Evolutionary conservation across 2,329 filamentous ascomycete genomes (phyloP).

Genomic region (Teratosphaeria epicoccoides): DNA sequence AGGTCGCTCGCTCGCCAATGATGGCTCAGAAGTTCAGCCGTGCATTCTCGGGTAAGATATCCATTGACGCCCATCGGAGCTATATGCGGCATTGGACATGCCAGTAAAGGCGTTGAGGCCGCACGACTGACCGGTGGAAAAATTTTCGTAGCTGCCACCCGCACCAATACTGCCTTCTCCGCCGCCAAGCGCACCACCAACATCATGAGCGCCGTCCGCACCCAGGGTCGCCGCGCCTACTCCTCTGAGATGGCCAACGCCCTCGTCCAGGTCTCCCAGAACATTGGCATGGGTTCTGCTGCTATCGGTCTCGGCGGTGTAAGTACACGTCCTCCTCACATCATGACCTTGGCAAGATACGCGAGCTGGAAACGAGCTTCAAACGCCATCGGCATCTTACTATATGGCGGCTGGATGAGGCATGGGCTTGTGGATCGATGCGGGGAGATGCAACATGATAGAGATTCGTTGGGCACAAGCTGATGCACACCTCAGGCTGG

Average conservation of each 20-base stretch:
- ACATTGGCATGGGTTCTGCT: conserved; percentile 78
- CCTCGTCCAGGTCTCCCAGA: conserved; percentile 84
- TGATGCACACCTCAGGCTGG: conserved; percentile 47
- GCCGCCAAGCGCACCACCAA: conserved; percentile 61
- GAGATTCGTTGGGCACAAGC: not conserved
- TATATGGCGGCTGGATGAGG: not conserved
- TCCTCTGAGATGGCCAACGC: conserved; percentile 80
- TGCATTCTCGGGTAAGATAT: conserved; percentile 59
- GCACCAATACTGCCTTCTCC: conserved; percentile 52
- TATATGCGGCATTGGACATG: conserved; percentile 5
- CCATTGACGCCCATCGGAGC: conserved; percentile 6
- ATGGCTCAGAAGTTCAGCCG: conserved; percentile 50
- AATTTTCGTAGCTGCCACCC: conserved; percentile 19
- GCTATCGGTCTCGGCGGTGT: conserved; percentile 64
- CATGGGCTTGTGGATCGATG: not conserved
- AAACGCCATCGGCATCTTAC: not conserved
- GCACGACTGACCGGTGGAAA: not conserved
- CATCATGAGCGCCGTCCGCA: conserved; percentile 28
- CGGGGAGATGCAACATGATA: not conserved
- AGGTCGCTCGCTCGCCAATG: conserved; percentile 63
- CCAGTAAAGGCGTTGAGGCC: not conserved
- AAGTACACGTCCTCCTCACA: conserved; percentile 2
- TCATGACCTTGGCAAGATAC: not conserved
- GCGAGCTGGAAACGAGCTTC: not conserved
- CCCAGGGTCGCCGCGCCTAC: conserved; percentile 52